A percentile compares a stretch with the other conserved stretches of the same genome.
Evolutionary conservation across 805 yeast genomes (phyloP).

Genomic region (Zygosaccharomyces rouxii): DNA sequence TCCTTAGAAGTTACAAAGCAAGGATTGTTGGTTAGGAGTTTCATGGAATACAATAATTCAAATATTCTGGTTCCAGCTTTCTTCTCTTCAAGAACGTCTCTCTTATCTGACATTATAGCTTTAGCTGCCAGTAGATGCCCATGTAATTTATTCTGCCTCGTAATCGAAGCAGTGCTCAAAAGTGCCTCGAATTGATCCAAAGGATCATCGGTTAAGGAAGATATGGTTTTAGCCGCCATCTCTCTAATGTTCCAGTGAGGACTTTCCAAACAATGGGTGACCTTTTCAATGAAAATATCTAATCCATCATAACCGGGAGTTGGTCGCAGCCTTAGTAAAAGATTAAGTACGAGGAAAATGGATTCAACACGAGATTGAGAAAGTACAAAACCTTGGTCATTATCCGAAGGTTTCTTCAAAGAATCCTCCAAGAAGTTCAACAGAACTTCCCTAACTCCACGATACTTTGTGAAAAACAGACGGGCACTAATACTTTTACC

Average conservation of each 20-base stretch:
- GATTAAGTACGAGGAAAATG: slow-evolving; percentile 69
- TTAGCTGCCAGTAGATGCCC: slow-evolving; percentile 54
- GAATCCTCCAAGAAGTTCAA: slow-evolving; percentile 39
- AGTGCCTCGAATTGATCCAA: slow-evolving; percentile 30
- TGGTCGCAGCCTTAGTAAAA: slow-evolving; percentile 64
- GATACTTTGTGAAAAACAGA: slow-evolving; percentile 65
- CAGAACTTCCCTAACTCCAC: slow-evolving; percentile 48
- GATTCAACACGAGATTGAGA: slow-evolving; percentile 44
- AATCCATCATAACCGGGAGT: slow-evolving; percentile 53
- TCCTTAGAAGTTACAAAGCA: slow-evolving; percentile 37
- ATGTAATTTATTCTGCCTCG: slow-evolving; percentile 48
- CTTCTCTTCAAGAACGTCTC: neutral
- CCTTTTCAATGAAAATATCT: slow-evolving; percentile 46
- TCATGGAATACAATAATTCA: slow-evolving; percentile 1
- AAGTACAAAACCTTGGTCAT: neutral
- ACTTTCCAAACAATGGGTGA: slow-evolving; percentile 47
- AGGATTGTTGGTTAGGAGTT: slow-evolving; percentile 6
- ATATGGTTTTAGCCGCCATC: slow-evolving; percentile 70
- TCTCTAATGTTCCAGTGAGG: slow-evolving; percentile 81
- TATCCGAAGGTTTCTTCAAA: slow-evolving; percentile 19
- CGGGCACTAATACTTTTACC: slow-evolving; percentile 49
- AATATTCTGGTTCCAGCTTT: neutral
- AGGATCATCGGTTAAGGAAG: slow-evolving; percentile 42
- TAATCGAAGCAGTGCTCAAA: slow-evolving; percentile 19
- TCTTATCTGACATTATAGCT: slow-evolving; percentile 27